Base-by-base conservation (phyloP, 2,329 filamentous ascomycete genomes). In the Aureobasidium sp. region DNA sequence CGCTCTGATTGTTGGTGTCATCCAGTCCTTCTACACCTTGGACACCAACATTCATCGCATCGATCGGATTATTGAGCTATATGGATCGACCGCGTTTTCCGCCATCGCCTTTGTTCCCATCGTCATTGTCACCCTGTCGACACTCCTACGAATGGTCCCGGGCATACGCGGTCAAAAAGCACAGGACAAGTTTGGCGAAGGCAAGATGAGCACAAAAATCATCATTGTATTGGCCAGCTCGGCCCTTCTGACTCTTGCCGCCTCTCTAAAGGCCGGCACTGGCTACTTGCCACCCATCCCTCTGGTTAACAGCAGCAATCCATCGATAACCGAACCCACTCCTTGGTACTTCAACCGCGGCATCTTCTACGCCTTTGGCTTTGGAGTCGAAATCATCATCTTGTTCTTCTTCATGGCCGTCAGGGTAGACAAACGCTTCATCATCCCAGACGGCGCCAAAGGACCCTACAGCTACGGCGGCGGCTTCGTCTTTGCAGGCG, bases 331-430 rank as follows among this genome's bases (percentile, higher is more conserved):
- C 79, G 3, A 68, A 69, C 62, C 76, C 48, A 85, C 88, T 1
- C 86, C 86, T 5, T 89, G 86, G 82, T 93, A 87, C 71, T 82
- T 90, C 68, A 78, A 78, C 69, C 89, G 87, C 71, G 82, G 85
- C 1, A 84, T 83, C 68, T 96, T 91, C 77, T 96, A 94, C 76
- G 76, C 85, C 70, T 89, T 94, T 77, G 89, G 90, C 75, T 95
- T 89, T 70, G 78, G 77, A 17, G 79, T 92, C 41, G 91, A 96
- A 74, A 76, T 92, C 44, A 70, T 88, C 27, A 84, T 91, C 41
- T 80, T 93, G 5, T 82, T 80, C 59, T 75, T 86, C 9, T 93
- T 89, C 74, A 81, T 86, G 0, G 69, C 88, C 17, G 74, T 81
- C 22, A 82, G 91, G 36, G 85, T 94, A 64, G 91, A 96, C 72